Evolutionary conservation across 1,284 basidiomycete genomes (phyloP).

Genomic region (Leccinum cinnamomeum): DNA sequence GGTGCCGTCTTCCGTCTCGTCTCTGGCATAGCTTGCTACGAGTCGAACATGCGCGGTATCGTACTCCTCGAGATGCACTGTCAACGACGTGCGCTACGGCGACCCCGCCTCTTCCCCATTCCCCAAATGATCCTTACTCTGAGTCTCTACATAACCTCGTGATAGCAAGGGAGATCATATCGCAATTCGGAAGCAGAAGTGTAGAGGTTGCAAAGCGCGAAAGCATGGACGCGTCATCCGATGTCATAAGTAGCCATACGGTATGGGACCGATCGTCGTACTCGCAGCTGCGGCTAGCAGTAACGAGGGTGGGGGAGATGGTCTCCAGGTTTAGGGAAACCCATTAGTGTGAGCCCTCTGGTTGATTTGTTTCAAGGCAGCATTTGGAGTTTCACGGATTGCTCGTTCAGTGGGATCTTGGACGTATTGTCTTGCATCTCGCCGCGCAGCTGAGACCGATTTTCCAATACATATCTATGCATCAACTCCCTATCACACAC

Average conservation of each 20-base stretch:
- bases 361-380: background rate
- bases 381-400: background rate
- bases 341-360: background rate
- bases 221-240: background rate
- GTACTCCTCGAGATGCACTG: background rate
- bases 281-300: background rate
- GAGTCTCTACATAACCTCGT: background rate
- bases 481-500: background rate
- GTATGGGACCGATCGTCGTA: background rate
- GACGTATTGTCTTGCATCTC: background rate
- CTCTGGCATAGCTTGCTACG: background rate
- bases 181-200: background rate
- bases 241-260: background rate
- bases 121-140: background rate
- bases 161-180: background rate
- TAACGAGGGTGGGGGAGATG: background rate
- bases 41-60: background rate
- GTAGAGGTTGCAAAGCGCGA: background rate
- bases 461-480: background rate
- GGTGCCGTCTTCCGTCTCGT: background rate
- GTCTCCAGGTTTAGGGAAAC: background rate
- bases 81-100: background rate
- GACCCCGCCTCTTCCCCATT: background rate
- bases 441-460: background rate
- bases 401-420: background rate